Evolutionary conservation across 345 rosid species (phyloP), one percentile per base, ranked within the genome.

Genomic region (Corymbia maculata): DNA sequence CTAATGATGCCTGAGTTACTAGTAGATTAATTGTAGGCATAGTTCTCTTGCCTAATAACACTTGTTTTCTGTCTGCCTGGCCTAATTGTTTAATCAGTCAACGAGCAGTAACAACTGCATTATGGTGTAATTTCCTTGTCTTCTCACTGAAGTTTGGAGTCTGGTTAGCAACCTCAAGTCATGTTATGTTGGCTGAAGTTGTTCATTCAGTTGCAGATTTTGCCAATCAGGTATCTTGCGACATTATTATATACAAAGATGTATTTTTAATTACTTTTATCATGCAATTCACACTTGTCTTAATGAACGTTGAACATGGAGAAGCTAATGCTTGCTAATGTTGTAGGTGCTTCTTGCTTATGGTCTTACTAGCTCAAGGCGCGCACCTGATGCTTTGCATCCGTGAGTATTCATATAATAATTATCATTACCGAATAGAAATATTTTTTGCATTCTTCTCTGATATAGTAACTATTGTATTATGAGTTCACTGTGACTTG

Each of bases 311-410:
- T 88, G 51, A 90, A 86, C 89, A 90, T 75, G 84, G 90, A 90
- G 92, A 88, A 92, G 85, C 93, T 95, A 88, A 93, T 91, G 52
- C 68, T 85, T 92, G 87, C 92, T 90, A 86, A 89, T 90, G 91
- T 90, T 93, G 86, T 92, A 98, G 99, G 98, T 92, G 9, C 97
- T 98, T 93, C 98, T 98, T 91, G 98, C 99, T 92, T 98, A 97
- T 94, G 99, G 99, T 85, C 92, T 98, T 91, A 93, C 94, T 92
- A 98, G 99, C 93, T 98, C 99, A 91, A 97, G 98, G 90, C 99
- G 98, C 82, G 99, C 98, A 57, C 99, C 99, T 14, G 99, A 98
- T 94, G 99, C 99, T 87, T 90, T 98, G 90, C 99, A 98, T 90
- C 99, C 98, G 99, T 98, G 91, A 93, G 98, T 93, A 86, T 90